A percentile compares a stretch with the other conserved stretches of the same genome.
Conservation (phyloP, 169 alveolate species). For the Plasmodium billcollinsi region DNA sequence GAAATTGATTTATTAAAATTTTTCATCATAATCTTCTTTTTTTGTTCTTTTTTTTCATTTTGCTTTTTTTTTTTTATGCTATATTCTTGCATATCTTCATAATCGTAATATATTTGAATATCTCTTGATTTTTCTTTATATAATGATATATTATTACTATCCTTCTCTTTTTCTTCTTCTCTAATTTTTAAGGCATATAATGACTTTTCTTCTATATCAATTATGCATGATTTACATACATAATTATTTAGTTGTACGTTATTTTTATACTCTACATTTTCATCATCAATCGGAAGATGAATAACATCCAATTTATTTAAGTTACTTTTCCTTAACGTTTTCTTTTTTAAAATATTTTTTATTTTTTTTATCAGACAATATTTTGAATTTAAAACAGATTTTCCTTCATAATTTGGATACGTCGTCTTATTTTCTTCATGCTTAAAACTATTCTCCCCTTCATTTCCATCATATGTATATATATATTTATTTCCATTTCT, state of each 20-base stretch:
- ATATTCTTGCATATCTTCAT: slow-evolving; percentile 13
- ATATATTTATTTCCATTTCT: background rate
- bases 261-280: background rate
- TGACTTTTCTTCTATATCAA: slow-evolving; percentile 2
- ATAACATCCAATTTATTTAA: slow-evolving; percentile 20
- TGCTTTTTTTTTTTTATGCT: background rate
- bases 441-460: background rate
- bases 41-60: slow-evolving; percentile 2
- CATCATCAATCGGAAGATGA: background rate
- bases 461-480: background rate
- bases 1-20: background rate
- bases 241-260: background rate
- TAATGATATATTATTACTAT: background rate
- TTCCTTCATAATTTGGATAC: background rate
- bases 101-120: slow-evolving; percentile 41
- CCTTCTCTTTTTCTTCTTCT: background rate
- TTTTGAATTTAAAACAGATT: slow-evolving; percentile 16
- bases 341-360: slow-evolving; percentile 34
- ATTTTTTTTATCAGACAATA: slow-evolving; percentile 61
- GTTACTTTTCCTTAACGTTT: background rate
- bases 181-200: slow-evolving; percentile 40
- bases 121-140: background rate
- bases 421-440: background rate
- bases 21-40: background rate
- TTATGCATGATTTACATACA: slow-evolving; percentile 33